Conservation (phyloP, 2,329 filamentous ascomycete genomes). For the Thielaviopsis populi region DNA sequence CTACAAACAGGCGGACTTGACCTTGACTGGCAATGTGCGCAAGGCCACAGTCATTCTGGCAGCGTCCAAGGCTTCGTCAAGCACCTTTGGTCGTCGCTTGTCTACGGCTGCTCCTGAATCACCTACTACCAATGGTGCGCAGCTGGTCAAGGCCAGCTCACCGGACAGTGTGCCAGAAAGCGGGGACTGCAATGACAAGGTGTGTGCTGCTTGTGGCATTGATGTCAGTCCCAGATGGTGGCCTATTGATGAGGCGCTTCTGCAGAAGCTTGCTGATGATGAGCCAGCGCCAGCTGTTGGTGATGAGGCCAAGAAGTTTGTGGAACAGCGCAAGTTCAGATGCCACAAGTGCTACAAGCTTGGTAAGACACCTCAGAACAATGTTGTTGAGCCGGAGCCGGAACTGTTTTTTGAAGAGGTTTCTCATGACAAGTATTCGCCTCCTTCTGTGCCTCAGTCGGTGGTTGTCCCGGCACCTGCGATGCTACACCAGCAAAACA, state of each 20-base stretch:
- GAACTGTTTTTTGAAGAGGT: conserved; percentile 10
- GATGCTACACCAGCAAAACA: conserved; percentile 3
- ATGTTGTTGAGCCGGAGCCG: conserved; percentile 21
- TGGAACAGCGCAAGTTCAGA: conserved; percentile 48
- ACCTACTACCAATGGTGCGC: conserved; percentile 18
- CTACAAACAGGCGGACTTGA: conserved; percentile 88
- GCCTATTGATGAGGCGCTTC: conserved; percentile 38
- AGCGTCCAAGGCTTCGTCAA: conserved; percentile 26
- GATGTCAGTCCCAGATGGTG: conserved; percentile 66
- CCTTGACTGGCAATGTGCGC: conserved; percentile 78
- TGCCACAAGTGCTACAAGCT: conserved; percentile 60
- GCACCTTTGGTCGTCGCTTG: conserved; percentile 33
- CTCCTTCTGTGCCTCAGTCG: not conserved
- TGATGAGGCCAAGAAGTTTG: conserved; percentile 42
- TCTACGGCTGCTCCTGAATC: conserved; percentile 32
- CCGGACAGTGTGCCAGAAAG: conserved; percentile 21
- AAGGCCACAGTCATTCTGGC: conserved; percentile 65
- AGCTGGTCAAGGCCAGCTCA: not conserved
- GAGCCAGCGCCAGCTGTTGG: conserved; percentile 30
- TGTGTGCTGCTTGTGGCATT: conserved; percentile 49
- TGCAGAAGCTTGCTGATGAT: conserved; percentile 37
- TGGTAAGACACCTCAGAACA: conserved; percentile 29
- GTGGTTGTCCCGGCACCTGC: conserved; percentile 8
- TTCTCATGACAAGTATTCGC: conserved; percentile 3
- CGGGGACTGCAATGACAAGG: conserved; percentile 33